These are phyloP conservation scores for Ligustrum vulgare DNA, from an alignment of 257 asterid species.

Conservation along the genomic window DNA sequence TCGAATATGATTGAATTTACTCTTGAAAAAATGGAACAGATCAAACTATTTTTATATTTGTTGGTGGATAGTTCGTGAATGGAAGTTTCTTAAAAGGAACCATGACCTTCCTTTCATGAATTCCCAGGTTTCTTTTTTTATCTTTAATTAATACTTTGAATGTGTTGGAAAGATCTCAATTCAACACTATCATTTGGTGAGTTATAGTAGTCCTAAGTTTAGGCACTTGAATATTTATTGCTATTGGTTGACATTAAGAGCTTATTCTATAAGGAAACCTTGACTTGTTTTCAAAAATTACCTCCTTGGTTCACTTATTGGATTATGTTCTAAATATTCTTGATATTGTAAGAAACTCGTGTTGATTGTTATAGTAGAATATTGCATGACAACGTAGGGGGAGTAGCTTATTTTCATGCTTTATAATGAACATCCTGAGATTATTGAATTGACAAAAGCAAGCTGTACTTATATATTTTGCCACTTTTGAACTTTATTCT, in stretches of 20 bases:
- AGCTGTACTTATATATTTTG: background rate
- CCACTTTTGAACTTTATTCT: background rate
- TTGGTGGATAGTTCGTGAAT: background rate
- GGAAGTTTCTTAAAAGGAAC: background rate
- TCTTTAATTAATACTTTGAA: no score
- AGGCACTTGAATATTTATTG: no score
- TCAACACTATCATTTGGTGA: no score
- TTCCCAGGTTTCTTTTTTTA: background rate
- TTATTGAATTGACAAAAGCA: background rate
- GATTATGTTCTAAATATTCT: background rate
- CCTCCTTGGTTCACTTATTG: background rate
- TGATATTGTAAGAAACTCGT: background rate
- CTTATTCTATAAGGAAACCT: background rate
- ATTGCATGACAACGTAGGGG: background rate
- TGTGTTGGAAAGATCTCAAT: background rate
- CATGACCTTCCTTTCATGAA: background rate
- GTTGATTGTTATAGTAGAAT: background rate
- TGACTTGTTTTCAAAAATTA: background rate
- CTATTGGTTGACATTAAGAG: background rate
- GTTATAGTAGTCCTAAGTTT: no score
- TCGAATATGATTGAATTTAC: background rate
- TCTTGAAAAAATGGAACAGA: background rate
- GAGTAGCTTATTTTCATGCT: background rate
- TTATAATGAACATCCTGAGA: background rate
- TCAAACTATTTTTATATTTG: background rate